These are phyloP conservation scores for Coemansia javaensis DNA, from an alignment of 192 early-diverging fungal genomes.

Conservation along the genomic window DNA sequence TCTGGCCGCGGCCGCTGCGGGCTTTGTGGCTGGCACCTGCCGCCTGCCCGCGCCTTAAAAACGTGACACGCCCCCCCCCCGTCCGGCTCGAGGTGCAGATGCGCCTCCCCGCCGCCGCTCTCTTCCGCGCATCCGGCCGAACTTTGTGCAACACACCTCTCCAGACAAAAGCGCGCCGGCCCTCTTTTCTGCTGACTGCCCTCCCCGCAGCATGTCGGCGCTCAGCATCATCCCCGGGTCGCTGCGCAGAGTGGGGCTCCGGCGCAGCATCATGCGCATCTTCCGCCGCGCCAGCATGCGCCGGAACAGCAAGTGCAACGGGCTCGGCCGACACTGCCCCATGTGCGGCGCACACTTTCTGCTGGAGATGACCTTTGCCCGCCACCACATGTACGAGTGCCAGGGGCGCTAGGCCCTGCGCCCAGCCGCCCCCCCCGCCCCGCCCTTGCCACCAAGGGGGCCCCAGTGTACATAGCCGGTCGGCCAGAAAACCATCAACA, in stretches of 20 bases:
- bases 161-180: no score
- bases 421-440: no score
- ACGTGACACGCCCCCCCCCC: no score
- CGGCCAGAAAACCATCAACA: background rate
- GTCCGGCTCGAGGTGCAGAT: no score
- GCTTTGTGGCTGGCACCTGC: no score
- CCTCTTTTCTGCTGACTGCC: no score
- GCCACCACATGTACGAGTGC: slow-evolving; percentile 43
- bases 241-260: slow-evolving; percentile 33
- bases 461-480: background rate
- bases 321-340: slow-evolving; percentile 41
- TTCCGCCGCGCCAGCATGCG: slow-evolving; percentile 34
- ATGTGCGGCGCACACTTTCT: slow-evolving; percentile 48
- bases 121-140: no score
- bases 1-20: no score
- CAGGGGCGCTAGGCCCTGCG: slow-evolving; percentile 6
- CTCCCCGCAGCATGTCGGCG: slow-evolving; percentile 23
- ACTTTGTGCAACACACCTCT: no score
- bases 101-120: no score
- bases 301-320: slow-evolving; percentile 41
- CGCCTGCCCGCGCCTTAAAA: no score
- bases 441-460: no score
- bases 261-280: slow-evolving; percentile 39
- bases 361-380: slow-evolving; percentile 49
- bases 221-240: slow-evolving; percentile 37